Evolutionary conservation across 768 basidiomycete species (phyloP).

Genomic region (Cystobasidium ongulense): DNA sequence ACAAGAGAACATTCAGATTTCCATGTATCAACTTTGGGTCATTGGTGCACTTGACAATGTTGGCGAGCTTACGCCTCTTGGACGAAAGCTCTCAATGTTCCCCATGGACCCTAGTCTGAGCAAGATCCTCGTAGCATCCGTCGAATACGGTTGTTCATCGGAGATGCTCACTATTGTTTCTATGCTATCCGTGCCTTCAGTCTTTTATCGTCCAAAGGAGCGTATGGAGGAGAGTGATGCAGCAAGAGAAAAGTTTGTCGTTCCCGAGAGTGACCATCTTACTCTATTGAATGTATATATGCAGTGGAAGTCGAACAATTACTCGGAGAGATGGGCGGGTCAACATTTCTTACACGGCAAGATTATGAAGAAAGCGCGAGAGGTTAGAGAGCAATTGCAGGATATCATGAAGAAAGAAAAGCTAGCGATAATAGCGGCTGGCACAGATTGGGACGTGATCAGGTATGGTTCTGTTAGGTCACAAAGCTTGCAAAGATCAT

Average conservation of each 20-base stretch:
- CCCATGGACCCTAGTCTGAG: constrained; percentile 58
- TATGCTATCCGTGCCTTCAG: constrained; percentile 95
- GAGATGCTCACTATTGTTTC: constrained; percentile 99
- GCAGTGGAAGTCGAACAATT: constrained; percentile 96
- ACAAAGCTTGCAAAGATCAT: neutral
- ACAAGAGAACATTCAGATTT: constrained; percentile 51
- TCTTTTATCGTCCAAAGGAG: constrained; percentile 95
- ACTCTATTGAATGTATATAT: constrained; percentile 92
- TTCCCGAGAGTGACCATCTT: constrained; percentile 94
- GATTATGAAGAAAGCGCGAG: constrained; percentile 82
- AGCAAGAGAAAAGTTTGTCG: constrained; percentile 94
- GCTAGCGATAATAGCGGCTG: constrained; percentile 81
- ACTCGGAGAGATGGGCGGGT: constrained; percentile 87
- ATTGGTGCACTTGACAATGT: constrained; percentile 94
- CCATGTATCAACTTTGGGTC: constrained; percentile 79
- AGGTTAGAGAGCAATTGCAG: constrained; percentile 89
- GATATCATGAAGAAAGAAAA: constrained; percentile 99
- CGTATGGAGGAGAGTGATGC: constrained; percentile 96
- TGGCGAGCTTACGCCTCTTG: constrained; percentile 84
- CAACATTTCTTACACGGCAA: constrained; percentile 96
- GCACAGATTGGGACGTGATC: constrained; percentile 89
- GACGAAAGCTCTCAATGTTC: constrained; percentile 97
- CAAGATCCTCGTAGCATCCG: constrained; percentile 94
- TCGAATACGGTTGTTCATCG: constrained; percentile 81
- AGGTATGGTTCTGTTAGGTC: constrained; percentile 48